phyloP scores from a whole-genome alignment of 78 protist species.

The Trichosphaerium sp. region DNA sequence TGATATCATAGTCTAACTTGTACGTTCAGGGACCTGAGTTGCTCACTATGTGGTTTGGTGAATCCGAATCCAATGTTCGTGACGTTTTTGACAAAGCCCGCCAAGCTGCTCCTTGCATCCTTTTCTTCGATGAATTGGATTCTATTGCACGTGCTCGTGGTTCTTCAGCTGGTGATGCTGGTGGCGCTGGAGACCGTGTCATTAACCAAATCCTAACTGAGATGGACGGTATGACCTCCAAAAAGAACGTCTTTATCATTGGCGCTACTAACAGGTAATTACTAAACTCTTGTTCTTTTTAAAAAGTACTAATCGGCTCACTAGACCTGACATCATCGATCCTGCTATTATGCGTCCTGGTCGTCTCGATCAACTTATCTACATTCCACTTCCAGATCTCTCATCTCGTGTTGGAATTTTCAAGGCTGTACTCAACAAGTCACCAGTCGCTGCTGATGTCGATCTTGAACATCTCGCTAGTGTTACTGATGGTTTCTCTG shows the following conservation, averaged over 20 bases:
- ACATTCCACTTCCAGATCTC: constrained; percentile 99
- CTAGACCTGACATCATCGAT: constrained; percentile 97
- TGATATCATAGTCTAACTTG: too few relatives aligned
- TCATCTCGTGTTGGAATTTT: constrained; percentile 83
- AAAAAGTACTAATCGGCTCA: too few relatives aligned
- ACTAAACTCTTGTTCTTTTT: not conserved
- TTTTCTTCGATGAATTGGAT: constrained; percentile 99
- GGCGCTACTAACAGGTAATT: constrained; percentile 98
- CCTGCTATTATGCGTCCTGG: constrained; percentile 99
- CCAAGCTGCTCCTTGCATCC: constrained; percentile 99
- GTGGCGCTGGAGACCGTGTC: constrained; percentile 99
- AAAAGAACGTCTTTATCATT: constrained; percentile 99
- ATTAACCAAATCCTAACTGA: constrained; percentile 99
- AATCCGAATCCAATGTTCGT: constrained; percentile 99
- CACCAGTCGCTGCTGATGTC: constrained; percentile 88
- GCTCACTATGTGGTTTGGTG: constrained; percentile 99
- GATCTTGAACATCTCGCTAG: constrained; percentile 79
- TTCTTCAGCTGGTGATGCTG: constrained; percentile 91
- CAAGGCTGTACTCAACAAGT: constrained; percentile 87
- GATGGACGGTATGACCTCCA: constrained; percentile 98
- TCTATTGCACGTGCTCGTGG: constrained; percentile 98
- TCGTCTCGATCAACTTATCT: constrained; percentile 95
- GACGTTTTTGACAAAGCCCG: constrained; percentile 99
- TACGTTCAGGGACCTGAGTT: constrained; percentile 87
- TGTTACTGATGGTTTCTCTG: constrained; percentile 93